phyloP scores from a whole-genome alignment of 2,329 filamentous ascomycete genomes.

The Huntiella omanensis region DNA sequence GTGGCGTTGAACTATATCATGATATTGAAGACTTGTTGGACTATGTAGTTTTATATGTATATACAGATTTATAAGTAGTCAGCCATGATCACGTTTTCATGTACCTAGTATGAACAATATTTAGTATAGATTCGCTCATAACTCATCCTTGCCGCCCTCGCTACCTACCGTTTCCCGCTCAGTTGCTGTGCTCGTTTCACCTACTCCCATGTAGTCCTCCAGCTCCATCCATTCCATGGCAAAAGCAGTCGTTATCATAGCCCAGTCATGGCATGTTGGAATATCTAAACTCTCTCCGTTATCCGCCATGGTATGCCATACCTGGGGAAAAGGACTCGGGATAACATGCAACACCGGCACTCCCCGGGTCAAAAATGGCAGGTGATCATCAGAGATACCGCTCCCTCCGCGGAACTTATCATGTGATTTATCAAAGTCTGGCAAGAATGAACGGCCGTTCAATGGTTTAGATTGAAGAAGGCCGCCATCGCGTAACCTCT shows the following conservation, averaged over 20 bases:
- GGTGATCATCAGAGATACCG: conserved; percentile 64
- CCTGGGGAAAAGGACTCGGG: conserved; percentile 57
- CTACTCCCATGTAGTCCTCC: conserved; percentile 17
- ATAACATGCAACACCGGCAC: conserved; percentile 85
- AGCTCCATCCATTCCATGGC: conserved; percentile 85
- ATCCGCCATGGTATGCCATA: conserved; percentile 78
- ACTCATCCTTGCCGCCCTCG: conserved; percentile 17
- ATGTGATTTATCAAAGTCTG: conserved; percentile 36
- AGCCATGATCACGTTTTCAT: no score
- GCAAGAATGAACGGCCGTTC: conserved; percentile 35
- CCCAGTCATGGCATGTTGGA: conserved; percentile 71
- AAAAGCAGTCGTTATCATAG: conserved; percentile 66
- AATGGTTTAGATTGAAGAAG: conserved; percentile 41
- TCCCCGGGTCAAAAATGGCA: conserved; percentile 74
- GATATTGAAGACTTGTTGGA: no score
- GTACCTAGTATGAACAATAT: no score
- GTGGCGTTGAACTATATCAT: no score
- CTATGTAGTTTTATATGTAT: no score
- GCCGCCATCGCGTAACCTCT: conserved; percentile 47
- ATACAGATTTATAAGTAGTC: no score
- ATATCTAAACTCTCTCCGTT: conserved; percentile 71
- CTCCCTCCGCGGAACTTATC: conserved; percentile 29
- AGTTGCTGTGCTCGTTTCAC: not conserved
- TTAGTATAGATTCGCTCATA: not conserved
- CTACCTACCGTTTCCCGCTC: conserved; percentile 21